Percentiles rank a stretch among this genome's conserved stretches.
Conservation (phyloP, 257 asterid genomes). For the Misopates orontium region DNA sequence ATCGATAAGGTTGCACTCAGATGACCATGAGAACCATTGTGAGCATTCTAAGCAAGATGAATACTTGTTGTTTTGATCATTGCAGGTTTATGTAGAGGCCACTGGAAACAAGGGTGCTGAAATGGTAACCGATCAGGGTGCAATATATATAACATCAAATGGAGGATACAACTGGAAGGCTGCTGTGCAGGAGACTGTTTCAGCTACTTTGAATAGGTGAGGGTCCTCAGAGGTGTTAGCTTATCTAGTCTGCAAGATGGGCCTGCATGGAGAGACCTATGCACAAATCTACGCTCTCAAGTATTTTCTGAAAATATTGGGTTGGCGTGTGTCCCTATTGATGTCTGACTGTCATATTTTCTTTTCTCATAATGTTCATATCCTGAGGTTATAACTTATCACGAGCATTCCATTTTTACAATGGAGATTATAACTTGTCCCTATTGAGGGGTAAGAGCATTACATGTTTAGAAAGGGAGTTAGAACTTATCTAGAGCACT, state of each 20-base stretch:
- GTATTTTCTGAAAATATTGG: neutral
- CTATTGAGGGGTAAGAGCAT: too few relatives aligned
- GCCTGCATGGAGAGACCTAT: neutral
- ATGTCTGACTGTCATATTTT: too few relatives aligned
- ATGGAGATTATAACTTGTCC: too few relatives aligned
- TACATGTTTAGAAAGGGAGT: too few relatives aligned
- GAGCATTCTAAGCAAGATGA: constrained; percentile 22
- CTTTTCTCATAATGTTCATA: too few relatives aligned
- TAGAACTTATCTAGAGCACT: neutral
- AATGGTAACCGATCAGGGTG: constrained; percentile 98
- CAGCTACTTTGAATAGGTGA: constrained; percentile 94
- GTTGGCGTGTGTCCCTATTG: too few relatives aligned
- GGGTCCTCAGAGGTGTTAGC: constrained; percentile 27
- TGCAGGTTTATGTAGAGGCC: constrained; percentile 81
- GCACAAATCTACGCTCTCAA: neutral
- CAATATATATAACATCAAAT: constrained; percentile 84
- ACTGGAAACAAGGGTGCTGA: constrained; percentile 90
- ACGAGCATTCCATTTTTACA: too few relatives aligned
- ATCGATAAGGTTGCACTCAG: constrained; percentile 3
- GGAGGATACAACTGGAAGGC: constrained; percentile 98
- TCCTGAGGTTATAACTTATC: too few relatives aligned
- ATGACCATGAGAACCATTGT: constrained; percentile 14
- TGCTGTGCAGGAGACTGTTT: constrained; percentile 96
- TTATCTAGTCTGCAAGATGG: constrained; percentile 10
- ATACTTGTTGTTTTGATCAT: constrained; percentile 21